phyloP scores from a whole-genome alignment of 2,329 filamentous ascomycete genomes.

The Zasmidium citrigriseum region DNA sequence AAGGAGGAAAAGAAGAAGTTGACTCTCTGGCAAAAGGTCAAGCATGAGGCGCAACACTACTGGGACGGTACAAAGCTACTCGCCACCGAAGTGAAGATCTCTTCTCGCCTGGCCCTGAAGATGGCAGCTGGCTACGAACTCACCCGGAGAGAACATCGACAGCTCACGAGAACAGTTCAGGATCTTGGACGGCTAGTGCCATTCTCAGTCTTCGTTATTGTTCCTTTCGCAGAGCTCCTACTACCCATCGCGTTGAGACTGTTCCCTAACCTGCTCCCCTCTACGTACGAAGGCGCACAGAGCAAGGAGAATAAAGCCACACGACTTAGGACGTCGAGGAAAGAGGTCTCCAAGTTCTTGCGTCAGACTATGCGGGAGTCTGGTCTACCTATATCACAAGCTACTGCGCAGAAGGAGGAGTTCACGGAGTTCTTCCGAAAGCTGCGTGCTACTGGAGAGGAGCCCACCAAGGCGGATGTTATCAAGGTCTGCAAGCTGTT shows the following conservation, averaged over 20 bases:
- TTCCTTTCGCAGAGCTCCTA: constrained; percentile 91
- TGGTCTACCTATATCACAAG: constrained; percentile 81
- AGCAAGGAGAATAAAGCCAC: constrained; percentile 87
- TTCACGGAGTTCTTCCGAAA: constrained; percentile 98
- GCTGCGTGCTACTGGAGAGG: constrained; percentile 84
- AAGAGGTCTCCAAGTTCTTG: constrained; percentile 90
- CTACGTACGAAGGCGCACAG: constrained; percentile 91
- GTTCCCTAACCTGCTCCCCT: constrained; percentile 96
- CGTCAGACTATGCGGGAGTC: constrained; percentile 87
- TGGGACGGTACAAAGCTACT: constrained; percentile 98
- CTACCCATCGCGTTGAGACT: constrained; percentile 88
- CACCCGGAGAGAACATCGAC: constrained; percentile 87
- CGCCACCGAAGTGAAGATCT: constrained; percentile 89
- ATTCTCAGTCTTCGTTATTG: constrained; percentile 95
- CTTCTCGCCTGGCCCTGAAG: constrained; percentile 85
- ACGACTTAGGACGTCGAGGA: constrained; percentile 78
- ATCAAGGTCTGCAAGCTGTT: constrained; percentile 99
- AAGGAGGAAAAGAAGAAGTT: constrained; percentile 79
- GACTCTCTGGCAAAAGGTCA: constrained; percentile 87
- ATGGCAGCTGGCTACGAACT: constrained; percentile 98
- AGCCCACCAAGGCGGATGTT: constrained; percentile 83
- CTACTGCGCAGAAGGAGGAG: constrained; percentile 86
- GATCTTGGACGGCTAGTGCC: constrained; percentile 90
- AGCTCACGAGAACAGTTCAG: constrained; percentile 88
- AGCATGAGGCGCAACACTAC: constrained; percentile 91